These are phyloP conservation scores for Nakazawaea wickerhamii DNA, from an alignment of 805 yeast genomes.

Conservation along the genomic window DNA sequence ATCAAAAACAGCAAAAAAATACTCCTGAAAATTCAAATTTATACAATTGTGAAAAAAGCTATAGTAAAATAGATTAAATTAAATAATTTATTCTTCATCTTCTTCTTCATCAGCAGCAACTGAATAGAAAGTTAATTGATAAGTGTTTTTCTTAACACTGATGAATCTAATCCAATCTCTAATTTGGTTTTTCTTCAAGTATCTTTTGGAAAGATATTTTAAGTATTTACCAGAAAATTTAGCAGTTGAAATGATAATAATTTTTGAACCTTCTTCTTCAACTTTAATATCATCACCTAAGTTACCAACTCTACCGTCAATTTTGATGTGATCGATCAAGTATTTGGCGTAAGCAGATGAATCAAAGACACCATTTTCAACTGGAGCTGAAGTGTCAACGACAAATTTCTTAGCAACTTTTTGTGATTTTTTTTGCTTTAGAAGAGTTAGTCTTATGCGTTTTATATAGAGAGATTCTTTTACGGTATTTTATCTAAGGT, in stretches of 20 bases:
- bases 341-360: constrained; percentile 96
- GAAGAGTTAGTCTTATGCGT: constrained; percentile 71
- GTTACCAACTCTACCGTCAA: constrained; percentile 94
- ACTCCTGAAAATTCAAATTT: no score
- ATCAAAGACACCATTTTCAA: constrained; percentile 96
- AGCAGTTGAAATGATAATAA: constrained; percentile 83
- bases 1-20: constrained; percentile 10
- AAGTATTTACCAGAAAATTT: constrained; percentile 99
- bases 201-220: constrained; percentile 99
- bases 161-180: constrained; percentile 99
- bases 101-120: constrained; percentile 91
- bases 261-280: constrained; percentile 79
- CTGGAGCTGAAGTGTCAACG: constrained; percentile 96
- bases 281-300: constrained; percentile 92
- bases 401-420: constrained; percentile 82
- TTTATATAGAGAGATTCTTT: constrained; percentile 11
- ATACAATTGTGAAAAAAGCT: constrained; percentile 9
- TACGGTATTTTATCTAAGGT: no score
- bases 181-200: constrained; percentile 99
- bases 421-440: constrained; percentile 69
- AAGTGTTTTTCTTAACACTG: constrained; percentile 89
- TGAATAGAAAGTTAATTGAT: constrained; percentile 98
- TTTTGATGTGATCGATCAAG: constrained; percentile 98
- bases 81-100: constrained; percentile 73
- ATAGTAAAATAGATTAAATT: not conserved